Percentiles rank a stretch among this genome's conserved stretches.
These are phyloP conservation scores for Rosa persica DNA, from an alignment of 306 rosid genomes.

Conservation along the genomic window DNA sequence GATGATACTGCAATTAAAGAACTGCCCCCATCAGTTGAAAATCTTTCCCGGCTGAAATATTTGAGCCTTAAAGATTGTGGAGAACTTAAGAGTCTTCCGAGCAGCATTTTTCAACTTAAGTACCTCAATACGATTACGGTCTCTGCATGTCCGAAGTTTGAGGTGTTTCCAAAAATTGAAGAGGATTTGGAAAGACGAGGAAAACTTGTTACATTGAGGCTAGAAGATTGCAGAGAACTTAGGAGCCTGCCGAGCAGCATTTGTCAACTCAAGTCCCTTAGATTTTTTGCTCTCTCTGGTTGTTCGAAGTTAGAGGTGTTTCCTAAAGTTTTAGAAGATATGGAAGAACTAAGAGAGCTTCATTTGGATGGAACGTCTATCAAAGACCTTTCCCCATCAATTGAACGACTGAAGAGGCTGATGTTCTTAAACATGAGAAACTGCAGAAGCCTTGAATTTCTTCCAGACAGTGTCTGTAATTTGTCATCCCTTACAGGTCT, in stretches of 20 bases:
- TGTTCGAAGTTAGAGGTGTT: not conserved
- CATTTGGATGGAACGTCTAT: not conserved
- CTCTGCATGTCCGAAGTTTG: not conserved
- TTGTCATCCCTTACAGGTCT: not conserved
- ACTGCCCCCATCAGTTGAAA: not conserved
- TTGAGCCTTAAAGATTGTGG: not conserved
- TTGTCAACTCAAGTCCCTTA: not conserved
- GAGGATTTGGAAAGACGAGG: no score
- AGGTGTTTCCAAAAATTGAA: not conserved
- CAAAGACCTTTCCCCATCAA: not conserved
- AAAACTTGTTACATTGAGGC: not conserved
- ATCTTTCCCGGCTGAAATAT: not conserved
- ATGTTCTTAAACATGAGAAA: no score
- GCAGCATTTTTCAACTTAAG: not conserved
- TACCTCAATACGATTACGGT: not conserved
- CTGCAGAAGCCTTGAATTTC: not conserved
- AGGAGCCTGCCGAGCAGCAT: not conserved
- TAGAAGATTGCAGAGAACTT: not conserved
- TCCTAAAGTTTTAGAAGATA: not conserved
- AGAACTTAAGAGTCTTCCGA: not conserved
- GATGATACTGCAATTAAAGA: not conserved
- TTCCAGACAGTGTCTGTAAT: not conserved
- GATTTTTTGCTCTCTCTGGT: not conserved
- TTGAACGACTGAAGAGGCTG: not conserved
- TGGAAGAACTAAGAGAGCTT: conserved; percentile 11